These are phyloP conservation scores for Dactylellina haptotyla DNA, from an alignment of 2,329 filamentous ascomycete species.

Conservation along the genomic window DNA sequence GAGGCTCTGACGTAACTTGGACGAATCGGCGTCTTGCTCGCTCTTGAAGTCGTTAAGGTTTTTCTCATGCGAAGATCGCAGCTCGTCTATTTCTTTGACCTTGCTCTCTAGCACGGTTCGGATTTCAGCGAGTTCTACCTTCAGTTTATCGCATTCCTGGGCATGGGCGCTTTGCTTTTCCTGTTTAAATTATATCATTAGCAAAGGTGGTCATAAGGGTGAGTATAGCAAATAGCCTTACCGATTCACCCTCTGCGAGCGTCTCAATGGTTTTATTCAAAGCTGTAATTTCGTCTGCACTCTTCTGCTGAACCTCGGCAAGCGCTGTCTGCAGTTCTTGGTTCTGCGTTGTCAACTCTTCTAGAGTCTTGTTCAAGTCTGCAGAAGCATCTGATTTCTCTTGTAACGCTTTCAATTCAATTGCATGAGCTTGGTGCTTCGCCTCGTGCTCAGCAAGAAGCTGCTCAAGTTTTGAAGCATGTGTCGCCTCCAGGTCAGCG, in stretches of 20 bases:
- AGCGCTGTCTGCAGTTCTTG: slow-evolving; percentile 33
- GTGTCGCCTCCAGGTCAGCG: slow-evolving; percentile 27
- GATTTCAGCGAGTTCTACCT: slow-evolving; percentile 18
- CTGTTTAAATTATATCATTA: slow-evolving; percentile 12
- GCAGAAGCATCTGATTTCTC: slow-evolving; percentile 31
- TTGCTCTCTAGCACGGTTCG: slow-evolving; percentile 22
- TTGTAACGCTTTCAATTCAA: slow-evolving; percentile 33
- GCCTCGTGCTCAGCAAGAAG: slow-evolving; percentile 36
- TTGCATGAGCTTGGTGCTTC: slow-evolving; percentile 28
- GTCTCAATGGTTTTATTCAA: slow-evolving; percentile 36
- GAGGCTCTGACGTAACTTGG: slow-evolving; percentile 19
- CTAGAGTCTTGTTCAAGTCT: slow-evolving; percentile 17
- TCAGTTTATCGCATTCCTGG: slow-evolving; percentile 43
- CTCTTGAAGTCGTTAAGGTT: slow-evolving; percentile 8
- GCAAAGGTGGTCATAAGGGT: background rate
- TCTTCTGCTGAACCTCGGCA: slow-evolving; percentile 32
- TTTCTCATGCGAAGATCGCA: slow-evolving; percentile 11
- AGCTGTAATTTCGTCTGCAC: slow-evolving; percentile 21
- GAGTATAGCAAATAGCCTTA: background rate
- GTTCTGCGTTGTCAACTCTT: slow-evolving; percentile 42
- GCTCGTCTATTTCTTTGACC: slow-evolving; percentile 36
- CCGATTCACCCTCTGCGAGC: slow-evolving; percentile 39
- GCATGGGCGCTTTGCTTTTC: slow-evolving; percentile 23
- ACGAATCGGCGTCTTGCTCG: slow-evolving; percentile 14
- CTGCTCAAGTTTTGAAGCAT: slow-evolving; percentile 24